Percentiles rank a stretch among this genome's conserved stretches.
Conservation (phyloP, 2,329 filamentous ascomycete species). For the Apiospora aurea region DNA sequence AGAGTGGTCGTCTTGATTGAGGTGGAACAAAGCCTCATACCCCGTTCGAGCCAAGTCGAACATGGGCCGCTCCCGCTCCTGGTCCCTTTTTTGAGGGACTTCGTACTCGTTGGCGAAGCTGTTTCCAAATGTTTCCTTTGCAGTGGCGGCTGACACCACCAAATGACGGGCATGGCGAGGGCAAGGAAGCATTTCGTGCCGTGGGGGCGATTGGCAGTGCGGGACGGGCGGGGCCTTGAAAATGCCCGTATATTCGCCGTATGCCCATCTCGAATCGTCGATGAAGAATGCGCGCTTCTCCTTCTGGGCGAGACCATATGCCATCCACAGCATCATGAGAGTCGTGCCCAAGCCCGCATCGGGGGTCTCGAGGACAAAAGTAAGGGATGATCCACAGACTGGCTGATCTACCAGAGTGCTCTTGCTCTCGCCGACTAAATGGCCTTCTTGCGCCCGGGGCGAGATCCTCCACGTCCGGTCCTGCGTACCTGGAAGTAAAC, state of each 20-base stretch:
- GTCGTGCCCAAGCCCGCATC: constrained; percentile 81
- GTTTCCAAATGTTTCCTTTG: constrained; percentile 68
- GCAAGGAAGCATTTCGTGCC: constrained; percentile 79
- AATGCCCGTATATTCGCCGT: constrained; percentile 76
- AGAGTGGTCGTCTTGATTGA: constrained; percentile 68
- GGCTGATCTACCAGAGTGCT: constrained; percentile 54
- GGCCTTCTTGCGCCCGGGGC: constrained; percentile 38
- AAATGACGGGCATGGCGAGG: constrained; percentile 79
- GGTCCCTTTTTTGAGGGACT: constrained; percentile 54
- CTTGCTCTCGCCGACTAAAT: constrained; percentile 56
- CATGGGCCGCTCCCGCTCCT: constrained; percentile 64
- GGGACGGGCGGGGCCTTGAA: constrained; percentile 73
- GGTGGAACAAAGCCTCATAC: constrained; percentile 76
- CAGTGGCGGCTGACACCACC: constrained; percentile 74
- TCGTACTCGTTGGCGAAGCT: constrained; percentile 61
- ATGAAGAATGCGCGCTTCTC: constrained; percentile 83
- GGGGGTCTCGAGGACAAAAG: constrained; percentile 76
- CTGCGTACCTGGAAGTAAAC: constrained; percentile 61
- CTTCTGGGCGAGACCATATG: constrained; percentile 78
- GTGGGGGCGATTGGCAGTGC: constrained; percentile 73
- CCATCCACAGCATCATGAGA: constrained; percentile 82
- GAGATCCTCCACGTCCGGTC: constrained; percentile 48
- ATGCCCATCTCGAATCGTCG: constrained; percentile 84
- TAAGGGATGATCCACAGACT: constrained; percentile 75
- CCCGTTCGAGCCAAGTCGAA: constrained; percentile 74